phyloP scores from a whole-genome alignment of 2,329 filamentous ascomycete genomes.

The Metarhizium robertsii region DNA sequence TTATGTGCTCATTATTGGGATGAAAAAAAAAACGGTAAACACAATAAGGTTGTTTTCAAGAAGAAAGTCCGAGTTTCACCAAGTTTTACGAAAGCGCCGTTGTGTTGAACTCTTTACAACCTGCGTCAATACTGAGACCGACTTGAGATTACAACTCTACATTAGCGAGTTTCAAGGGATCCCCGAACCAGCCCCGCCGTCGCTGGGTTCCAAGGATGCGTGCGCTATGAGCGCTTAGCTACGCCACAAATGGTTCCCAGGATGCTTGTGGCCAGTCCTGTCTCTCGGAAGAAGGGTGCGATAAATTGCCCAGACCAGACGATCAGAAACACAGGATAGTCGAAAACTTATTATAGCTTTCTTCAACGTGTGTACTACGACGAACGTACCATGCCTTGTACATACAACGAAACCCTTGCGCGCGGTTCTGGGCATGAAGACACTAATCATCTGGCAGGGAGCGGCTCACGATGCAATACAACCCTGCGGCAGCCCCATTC shows the following conservation, averaged over 20 bases:
- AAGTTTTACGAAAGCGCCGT: background rate
- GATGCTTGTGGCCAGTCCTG: background rate
- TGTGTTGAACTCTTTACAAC: conserved; percentile 3
- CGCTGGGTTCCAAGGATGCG: background rate
- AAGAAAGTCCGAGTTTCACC: conserved; percentile 6
- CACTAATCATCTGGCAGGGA: background rate
- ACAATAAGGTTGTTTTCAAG: conserved; percentile 10
- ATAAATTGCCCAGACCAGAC: background rate
- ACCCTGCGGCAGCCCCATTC: background rate
- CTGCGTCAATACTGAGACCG: conserved; percentile 31
- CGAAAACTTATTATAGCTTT: too few species aligned
- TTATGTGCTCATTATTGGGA: background rate
- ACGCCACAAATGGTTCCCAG: background rate
- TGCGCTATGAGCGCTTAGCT: background rate
- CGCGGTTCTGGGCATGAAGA: too few species aligned
- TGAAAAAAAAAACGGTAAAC: conserved; percentile 2
- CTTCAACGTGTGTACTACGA: too few species aligned
- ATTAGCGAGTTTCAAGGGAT: conserved; percentile 46
- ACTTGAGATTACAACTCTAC: conserved; percentile 37
- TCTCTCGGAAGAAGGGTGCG: background rate
- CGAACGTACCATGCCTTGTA: too few species aligned
- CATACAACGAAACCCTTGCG: too few species aligned
- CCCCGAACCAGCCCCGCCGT: conserved; percentile 13
- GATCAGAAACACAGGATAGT: background rate
- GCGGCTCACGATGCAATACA: background rate